Conservation (phyloP, 2,329 filamentous ascomycete species). For the Sclerotinia spermophila region DNA sequence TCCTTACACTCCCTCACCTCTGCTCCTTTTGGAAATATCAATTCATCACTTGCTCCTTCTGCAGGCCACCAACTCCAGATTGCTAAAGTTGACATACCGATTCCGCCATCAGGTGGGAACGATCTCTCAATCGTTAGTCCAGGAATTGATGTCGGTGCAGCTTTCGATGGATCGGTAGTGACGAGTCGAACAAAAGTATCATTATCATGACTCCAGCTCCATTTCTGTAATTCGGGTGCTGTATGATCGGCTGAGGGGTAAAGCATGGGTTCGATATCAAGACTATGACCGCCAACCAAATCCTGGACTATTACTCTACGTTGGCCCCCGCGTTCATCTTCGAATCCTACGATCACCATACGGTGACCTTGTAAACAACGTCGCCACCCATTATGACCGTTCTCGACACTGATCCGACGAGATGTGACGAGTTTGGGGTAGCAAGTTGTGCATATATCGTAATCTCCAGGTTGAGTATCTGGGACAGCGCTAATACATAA, state of each 20-base stretch:
- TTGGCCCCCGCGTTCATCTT: constrained; percentile 63
- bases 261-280: constrained; percentile 52
- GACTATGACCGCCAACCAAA: constrained; percentile 70
- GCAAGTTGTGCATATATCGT: constrained; percentile 78
- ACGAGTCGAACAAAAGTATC: constrained; percentile 46
- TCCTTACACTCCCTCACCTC: constrained; percentile 81
- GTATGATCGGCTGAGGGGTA: constrained; percentile 28
- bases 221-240: constrained; percentile 44
- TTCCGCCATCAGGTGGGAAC: constrained; percentile 74
- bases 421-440: constrained; percentile 65
- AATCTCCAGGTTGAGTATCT: constrained; percentile 62
- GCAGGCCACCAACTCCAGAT: constrained; percentile 77
- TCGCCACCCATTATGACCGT: constrained; percentile 78
- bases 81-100: constrained; percentile 61
- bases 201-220: constrained; percentile 48
- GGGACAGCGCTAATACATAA: constrained; percentile 58
- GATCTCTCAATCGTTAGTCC: constrained; percentile 26
- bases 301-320: constrained; percentile 66
- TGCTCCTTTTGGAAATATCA: constrained; percentile 78
- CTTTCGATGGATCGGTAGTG: constrained; percentile 48
- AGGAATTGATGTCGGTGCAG: constrained; percentile 34
- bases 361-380: constrained; percentile 77
- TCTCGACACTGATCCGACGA: constrained; percentile 66
- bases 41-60: constrained; percentile 61
- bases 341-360: constrained; percentile 77